Conservation (phyloP, 2,329 filamentous ascomycete species). For the Colletotrichum cereale region DNA sequence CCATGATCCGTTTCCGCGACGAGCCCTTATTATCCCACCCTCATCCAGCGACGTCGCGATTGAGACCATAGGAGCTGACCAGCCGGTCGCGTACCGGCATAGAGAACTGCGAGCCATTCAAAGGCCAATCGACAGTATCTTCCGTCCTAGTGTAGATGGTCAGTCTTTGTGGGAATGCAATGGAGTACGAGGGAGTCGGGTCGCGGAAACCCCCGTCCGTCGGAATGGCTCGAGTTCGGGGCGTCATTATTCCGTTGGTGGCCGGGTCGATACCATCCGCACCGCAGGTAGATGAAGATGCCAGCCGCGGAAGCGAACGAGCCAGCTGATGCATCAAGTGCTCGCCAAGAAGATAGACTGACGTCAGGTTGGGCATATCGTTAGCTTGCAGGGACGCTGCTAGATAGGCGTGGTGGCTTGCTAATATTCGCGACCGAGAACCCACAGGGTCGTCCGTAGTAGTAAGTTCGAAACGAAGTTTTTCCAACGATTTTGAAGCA, state of each 20-base stretch:
- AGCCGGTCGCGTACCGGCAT: background rate
- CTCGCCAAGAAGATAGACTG: slow-evolving; percentile 87
- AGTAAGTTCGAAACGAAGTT: slow-evolving; percentile 86
- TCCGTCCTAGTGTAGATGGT: background rate
- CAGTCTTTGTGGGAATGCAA: background rate
- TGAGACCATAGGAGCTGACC: background rate
- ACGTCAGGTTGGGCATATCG: slow-evolving; percentile 77
- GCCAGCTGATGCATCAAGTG: slow-evolving; percentile 82
- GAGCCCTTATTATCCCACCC: background rate
- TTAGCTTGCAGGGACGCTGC: slow-evolving; percentile 83
- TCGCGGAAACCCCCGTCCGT: background rate
- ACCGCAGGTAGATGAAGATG: background rate
- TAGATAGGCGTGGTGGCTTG: slow-evolving; percentile 87
- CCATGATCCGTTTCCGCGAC: background rate
- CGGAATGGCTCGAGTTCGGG: background rate
- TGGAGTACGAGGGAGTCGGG: background rate
- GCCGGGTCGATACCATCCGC: background rate
- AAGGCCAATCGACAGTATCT: background rate
- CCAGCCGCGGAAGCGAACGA: background rate
- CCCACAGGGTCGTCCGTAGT: slow-evolving; percentile 67
- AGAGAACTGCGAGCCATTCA: background rate
- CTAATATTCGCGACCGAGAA: slow-evolving; percentile 66
- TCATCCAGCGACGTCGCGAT: background rate
- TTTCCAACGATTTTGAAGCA: slow-evolving; percentile 75
- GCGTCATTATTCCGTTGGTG: background rate